phyloP scores from a whole-genome alignment of 2,329 filamentous ascomycete species.

The Aureobasidium lini region DNA sequence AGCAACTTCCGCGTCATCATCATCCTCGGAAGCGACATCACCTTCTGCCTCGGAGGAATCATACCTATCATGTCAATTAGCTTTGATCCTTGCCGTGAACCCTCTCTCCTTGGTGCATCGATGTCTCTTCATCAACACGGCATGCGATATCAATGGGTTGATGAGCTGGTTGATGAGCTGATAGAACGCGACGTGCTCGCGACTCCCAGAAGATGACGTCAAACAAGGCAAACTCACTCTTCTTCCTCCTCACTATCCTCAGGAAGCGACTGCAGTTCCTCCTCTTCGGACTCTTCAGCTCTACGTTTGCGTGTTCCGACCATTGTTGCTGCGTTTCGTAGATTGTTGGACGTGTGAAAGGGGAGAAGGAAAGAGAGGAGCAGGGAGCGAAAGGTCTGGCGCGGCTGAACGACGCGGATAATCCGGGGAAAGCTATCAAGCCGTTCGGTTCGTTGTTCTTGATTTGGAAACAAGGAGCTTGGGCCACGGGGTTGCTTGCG shows the following conservation, averaged over 20 bases:
- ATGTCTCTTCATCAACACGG: neutral
- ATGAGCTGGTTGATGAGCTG: no score
- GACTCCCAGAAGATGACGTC: conserved; percentile 4
- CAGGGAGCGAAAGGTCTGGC: neutral
- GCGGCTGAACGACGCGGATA: neutral
- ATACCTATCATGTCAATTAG: conserved; percentile 11
- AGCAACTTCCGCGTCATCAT: conserved; percentile 11
- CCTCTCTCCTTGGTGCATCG: neutral
- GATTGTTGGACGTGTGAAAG: neutral
- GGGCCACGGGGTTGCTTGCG: neutral
- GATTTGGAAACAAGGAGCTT: conserved; percentile 7
- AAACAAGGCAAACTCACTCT: conserved; percentile 28
- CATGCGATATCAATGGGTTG: neutral
- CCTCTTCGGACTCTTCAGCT: conserved; percentile 34
- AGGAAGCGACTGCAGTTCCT: conserved; percentile 38
- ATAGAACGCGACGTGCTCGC: neutral
- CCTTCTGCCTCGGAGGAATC: conserved; percentile 16
- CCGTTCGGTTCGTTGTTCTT: neutral
- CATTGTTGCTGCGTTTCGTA: neutral
- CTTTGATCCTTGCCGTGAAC: neutral
- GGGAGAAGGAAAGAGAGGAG: neutral
- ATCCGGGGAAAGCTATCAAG: conserved; percentile 10
- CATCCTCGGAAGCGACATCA: conserved; percentile 9
- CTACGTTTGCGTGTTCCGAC: conserved; percentile 38
- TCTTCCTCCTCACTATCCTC: conserved; percentile 37